Evolutionary conservation across 768 basidiomycete genomes (phyloP).

Genomic region (Punctularia strigosozonata): DNA sequence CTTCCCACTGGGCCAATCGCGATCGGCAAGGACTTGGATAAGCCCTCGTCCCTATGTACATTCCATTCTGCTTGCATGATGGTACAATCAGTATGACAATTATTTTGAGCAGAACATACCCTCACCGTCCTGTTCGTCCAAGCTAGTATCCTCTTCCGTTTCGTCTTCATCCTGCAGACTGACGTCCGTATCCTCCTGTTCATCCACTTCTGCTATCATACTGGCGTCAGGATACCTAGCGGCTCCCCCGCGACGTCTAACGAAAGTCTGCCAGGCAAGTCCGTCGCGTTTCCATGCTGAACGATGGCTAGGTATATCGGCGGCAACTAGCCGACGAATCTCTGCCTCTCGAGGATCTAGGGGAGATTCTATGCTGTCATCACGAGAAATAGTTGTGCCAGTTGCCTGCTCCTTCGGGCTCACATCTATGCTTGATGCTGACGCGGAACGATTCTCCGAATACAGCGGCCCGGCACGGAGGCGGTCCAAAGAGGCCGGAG

Average conservation of each 20-base stretch:
- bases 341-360: slow-evolving; percentile 35
- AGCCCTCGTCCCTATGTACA: slow-evolving; percentile 3
- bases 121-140: slow-evolving; percentile 15
- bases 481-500: slow-evolving; percentile 41
- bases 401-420: slow-evolving; percentile 6
- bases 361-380: slow-evolving; percentile 5
- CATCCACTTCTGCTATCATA: slow-evolving; percentile 23
- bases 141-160: slow-evolving; percentile 11
- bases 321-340: slow-evolving; percentile 53
- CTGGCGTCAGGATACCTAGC: slow-evolving; percentile 15
- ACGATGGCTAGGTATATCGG: slow-evolving; percentile 58
- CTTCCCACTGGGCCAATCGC: slow-evolving; percentile 33
- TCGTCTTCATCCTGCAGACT: slow-evolving; percentile 14
- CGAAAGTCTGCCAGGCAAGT: slow-evolving; percentile 53
- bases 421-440: background rate
- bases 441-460: too few species aligned
- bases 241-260: slow-evolving; percentile 20
- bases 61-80: slow-evolving; percentile 2
- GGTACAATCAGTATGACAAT: background rate
- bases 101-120: slow-evolving; percentile 4
- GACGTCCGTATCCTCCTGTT: slow-evolving; percentile 18
- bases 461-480: too few species aligned
- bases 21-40: slow-evolving; percentile 54
- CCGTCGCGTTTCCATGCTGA: slow-evolving; percentile 57
- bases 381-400: too few species aligned